A percentile compares a stretch with the other conserved stretches of the same genome.
These are phyloP conservation scores for Auricularia sp. DNA, from an alignment of 768 basidiomycete species.

Conservation along the genomic window DNA sequence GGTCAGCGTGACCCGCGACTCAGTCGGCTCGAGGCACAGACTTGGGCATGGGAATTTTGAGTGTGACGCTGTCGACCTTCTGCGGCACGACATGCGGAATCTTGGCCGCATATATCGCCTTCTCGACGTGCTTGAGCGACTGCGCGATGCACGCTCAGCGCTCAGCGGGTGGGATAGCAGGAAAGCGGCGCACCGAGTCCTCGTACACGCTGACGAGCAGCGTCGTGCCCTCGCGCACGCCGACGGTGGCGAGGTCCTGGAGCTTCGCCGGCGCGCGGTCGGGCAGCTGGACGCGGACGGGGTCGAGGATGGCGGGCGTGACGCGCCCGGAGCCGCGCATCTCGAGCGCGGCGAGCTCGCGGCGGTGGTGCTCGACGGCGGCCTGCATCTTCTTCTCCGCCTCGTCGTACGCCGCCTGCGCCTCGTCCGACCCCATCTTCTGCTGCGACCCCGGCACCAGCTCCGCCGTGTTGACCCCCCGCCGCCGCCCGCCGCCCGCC, in stretches of 20 bases:
- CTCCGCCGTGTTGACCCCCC: conserved; percentile 29
- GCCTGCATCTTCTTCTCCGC: conserved; percentile 53
- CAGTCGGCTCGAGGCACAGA: conserved; percentile 16
- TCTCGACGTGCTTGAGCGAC: conserved; percentile 67
- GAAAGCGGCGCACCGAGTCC: conserved; percentile 46
- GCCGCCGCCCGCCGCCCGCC: not conserved
- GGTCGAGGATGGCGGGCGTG: conserved; percentile 58
- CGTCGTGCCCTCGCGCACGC: conserved; percentile 66
- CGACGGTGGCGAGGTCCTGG: conserved; percentile 70
- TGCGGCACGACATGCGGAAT: conserved; percentile 67
- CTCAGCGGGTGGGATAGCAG: conserved; percentile 11
- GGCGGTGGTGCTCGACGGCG: conserved; percentile 63
- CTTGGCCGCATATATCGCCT: conserved; percentile 65
- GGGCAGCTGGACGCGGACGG: conserved; percentile 50
- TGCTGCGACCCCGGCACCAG: conserved; percentile 63
- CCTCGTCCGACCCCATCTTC: conserved; percentile 41
- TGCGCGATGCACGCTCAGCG: conserved; percentile 27
- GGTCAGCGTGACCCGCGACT: not conserved
- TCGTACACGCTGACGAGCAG: conserved; percentile 71
- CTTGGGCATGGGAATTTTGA: conserved; percentile 77
- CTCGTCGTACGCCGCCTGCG: conserved; percentile 51
- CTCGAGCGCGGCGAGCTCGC: conserved; percentile 64
- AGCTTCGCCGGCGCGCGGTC: conserved; percentile 26
- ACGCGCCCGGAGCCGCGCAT: conserved; percentile 67
- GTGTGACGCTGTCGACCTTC: conserved; percentile 54